phyloP scores from a whole-genome alignment of 2,329 filamentous ascomycete genomes.

The Arthrinium phaeospermum region DNA sequence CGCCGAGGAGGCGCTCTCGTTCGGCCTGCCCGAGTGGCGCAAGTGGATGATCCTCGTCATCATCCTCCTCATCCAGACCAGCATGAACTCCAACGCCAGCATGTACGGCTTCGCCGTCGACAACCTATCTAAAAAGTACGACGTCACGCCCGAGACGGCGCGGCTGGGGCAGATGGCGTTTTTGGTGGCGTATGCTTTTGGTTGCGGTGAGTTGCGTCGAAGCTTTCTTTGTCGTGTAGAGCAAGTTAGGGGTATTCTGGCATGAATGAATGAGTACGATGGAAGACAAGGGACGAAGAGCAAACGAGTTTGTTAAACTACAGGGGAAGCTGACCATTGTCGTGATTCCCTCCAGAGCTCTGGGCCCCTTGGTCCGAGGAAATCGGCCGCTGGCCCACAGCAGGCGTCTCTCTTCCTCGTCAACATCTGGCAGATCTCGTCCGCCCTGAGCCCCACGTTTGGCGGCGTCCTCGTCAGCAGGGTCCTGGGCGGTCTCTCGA shows the following conservation, averaged over 20 bases:
- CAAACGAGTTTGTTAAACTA: background rate
- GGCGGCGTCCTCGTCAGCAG: slow-evolving; percentile 50
- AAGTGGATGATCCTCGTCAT: slow-evolving; percentile 59
- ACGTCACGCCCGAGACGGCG: slow-evolving; percentile 51
- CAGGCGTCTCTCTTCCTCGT: slow-evolving; percentile 57
- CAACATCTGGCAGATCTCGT: slow-evolving; percentile 58
- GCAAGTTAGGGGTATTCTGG: background rate
- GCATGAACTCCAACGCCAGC: slow-evolving; percentile 62
- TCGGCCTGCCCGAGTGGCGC: slow-evolving; percentile 49
- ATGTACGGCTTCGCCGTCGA: slow-evolving; percentile 57
- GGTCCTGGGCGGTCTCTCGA: slow-evolving; percentile 59
- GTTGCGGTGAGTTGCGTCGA: slow-evolving; percentile 27
- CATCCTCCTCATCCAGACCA: slow-evolving; percentile 58
- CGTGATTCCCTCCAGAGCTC: slow-evolving; percentile 43
- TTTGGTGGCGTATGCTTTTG: slow-evolving; percentile 57
- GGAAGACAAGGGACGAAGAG: background rate
- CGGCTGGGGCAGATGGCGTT: slow-evolving; percentile 55
- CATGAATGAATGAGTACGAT: background rate
- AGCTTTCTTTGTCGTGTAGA: background rate
- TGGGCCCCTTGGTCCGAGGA: slow-evolving; percentile 63
- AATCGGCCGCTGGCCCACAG: slow-evolving; percentile 55
- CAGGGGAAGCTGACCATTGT: background rate
- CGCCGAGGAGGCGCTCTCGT: slow-evolving; percentile 53
- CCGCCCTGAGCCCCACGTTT: slow-evolving; percentile 48
- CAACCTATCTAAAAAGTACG: slow-evolving; percentile 51